phyloP scores from a whole-genome alignment of 495 filamentous ascomycete genomes.

The Darksidea phi region DNA sequence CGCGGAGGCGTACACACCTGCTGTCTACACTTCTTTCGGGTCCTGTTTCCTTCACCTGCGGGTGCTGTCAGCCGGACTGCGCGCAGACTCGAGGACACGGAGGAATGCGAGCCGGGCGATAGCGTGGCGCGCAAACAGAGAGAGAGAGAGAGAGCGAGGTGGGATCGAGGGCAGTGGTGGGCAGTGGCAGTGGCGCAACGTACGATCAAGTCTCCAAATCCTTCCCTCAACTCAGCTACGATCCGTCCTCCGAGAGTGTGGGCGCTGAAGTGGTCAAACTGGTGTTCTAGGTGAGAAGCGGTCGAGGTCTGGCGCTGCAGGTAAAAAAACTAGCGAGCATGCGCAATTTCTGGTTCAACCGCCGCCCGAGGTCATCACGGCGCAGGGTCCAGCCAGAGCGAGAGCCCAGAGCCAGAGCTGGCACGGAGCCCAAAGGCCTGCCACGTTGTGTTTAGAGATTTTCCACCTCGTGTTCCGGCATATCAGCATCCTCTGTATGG shows the following conservation, averaged over 20 bases:
- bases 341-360: constrained; percentile 19
- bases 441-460: constrained; percentile 5
- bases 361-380: constrained; percentile 13
- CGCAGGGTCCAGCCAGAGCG: neutral
- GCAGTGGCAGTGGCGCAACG: constrained; percentile 11
- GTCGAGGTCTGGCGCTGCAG: constrained; percentile 19
- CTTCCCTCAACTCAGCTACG: constrained; percentile 40
- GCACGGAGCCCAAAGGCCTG: constrained; percentile 14
- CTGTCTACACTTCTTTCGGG: constrained; percentile 22
- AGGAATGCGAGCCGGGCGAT: constrained; percentile 7
- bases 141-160: neutral
- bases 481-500: constrained; percentile 7
- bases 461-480: neutral
- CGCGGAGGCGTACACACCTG: constrained; percentile 22
- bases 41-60: constrained; percentile 29
- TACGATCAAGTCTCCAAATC: constrained; percentile 32
- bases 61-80: too few relatives aligned
- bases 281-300: constrained; percentile 4
- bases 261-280: neutral
- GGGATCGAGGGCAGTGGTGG: neutral
- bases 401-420: constrained; percentile 1
- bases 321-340: constrained; percentile 21
- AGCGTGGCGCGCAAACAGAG: constrained; percentile 7
- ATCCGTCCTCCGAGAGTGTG: constrained; percentile 21
- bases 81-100: neutral